Evolutionary conservation across 129 eudicot genomes (phyloP).

Genomic region (Smallanthus sonchifolius): DNA sequence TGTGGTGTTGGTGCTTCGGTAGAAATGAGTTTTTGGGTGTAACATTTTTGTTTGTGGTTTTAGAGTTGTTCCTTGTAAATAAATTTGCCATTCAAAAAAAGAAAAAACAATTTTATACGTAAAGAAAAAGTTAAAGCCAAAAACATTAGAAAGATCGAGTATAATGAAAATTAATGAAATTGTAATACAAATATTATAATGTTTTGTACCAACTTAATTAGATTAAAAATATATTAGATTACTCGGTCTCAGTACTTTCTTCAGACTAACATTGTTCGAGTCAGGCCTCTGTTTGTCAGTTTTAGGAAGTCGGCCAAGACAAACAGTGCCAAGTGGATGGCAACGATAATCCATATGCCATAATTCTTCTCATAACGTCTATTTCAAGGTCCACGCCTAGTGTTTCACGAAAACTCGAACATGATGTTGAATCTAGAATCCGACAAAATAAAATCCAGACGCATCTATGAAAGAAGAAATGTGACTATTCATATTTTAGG

Average conservation of each 20-base stretch:
- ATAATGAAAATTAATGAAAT: no score
- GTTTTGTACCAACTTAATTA: no score
- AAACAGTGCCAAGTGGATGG: conserved; percentile 5
- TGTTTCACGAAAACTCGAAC: not conserved
- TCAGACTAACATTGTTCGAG: not conserved
- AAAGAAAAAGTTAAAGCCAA: not conserved
- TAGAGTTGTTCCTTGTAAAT: not conserved
- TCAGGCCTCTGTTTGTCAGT: not conserved
- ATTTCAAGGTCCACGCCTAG: conserved; percentile 12
- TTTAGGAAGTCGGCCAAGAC: conserved; percentile 10
- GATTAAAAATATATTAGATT: no score
- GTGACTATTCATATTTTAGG: conserved; percentile 10
- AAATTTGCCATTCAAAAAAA: not conserved
- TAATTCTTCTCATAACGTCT: not conserved
- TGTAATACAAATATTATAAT: no score
- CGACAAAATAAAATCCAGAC: conserved; percentile 22
- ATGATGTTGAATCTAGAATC: not conserved
- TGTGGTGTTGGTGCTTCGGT: no score
- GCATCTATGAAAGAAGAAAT: conserved; percentile 12
- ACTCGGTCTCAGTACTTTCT: not conserved
- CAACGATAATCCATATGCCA: conserved; percentile 7
- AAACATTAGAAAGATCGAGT: not conserved
- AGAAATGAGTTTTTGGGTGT: no score
- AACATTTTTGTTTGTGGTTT: not conserved
- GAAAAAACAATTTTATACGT: not conserved